Evolutionary conservation across 495 filamentous ascomycete species (phyloP).

Genomic region (Rostrohypoxylon terebratum): DNA sequence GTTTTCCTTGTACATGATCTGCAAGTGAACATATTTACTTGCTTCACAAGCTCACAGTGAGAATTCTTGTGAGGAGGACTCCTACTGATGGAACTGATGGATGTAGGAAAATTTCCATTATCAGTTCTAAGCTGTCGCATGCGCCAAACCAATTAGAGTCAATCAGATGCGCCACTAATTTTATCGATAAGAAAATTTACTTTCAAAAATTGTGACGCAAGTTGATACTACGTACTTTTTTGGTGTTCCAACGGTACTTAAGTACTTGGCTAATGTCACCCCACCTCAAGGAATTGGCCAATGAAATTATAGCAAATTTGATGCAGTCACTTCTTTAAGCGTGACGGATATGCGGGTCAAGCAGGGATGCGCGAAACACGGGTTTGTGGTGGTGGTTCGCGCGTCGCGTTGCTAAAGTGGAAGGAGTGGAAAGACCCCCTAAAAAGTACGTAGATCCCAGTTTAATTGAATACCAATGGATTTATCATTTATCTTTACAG

Average conservation of each 20-base stretch:
- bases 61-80: background rate
- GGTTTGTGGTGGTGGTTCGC: conserved; percentile 25
- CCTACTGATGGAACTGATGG: conserved; percentile 6
- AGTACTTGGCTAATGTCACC: background rate
- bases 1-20: conserved; percentile 52
- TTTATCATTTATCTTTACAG: too few species aligned
- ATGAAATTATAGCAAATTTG: background rate
- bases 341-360: background rate
- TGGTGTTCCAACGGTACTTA: background rate
- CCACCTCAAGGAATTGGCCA: background rate
- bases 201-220: background rate
- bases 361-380: conserved; percentile 45
- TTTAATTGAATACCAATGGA: conserved; percentile 5
- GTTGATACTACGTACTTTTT: background rate
- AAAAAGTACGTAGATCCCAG: conserved; percentile 19
- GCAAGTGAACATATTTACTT: conserved; percentile 56
- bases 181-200: conserved; percentile 10
- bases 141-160: background rate
- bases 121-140: conserved; percentile 22
- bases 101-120: conserved; percentile 3
- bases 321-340: conserved; percentile 7
- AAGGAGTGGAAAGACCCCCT: conserved; percentile 41
- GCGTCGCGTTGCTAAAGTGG: conserved; percentile 44
- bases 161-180: background rate
- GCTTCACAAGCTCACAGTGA: background rate